Evolutionary conservation across 2,329 filamentous ascomycete genomes (phyloP).

Genomic region (Fusarium hainanense): DNA sequence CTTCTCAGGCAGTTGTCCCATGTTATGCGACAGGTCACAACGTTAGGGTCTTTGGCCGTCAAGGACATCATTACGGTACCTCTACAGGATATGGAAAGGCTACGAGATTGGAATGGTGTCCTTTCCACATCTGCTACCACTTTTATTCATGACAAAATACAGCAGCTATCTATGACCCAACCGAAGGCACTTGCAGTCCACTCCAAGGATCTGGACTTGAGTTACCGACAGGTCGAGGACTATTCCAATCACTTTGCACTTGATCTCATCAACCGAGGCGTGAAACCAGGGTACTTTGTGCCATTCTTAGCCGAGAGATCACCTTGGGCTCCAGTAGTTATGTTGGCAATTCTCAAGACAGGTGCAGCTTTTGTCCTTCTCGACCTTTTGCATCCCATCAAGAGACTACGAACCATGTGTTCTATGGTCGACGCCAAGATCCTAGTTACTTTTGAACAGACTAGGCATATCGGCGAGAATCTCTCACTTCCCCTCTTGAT

Average conservation of each 20-base stretch:
- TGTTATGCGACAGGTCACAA: neutral
- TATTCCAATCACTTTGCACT: neutral
- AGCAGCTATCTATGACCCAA: neutral
- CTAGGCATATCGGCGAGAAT: neutral
- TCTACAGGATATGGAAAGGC: neutral
- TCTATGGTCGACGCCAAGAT: neutral
- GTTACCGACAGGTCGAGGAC: neutral
- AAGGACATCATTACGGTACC: neutral
- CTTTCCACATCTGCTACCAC: neutral
- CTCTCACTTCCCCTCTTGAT: neutral
- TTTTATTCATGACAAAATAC: neutral
- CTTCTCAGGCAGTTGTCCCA: neutral
- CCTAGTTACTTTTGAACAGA: neutral
- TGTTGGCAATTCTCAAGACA: neutral
- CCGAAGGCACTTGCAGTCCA: neutral
- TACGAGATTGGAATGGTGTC: neutral
- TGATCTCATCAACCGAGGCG: neutral
- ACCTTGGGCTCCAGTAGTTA: constrained; percentile 1
- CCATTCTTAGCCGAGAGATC: neutral
- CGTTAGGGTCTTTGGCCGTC: neutral
- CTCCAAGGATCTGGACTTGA: neutral
- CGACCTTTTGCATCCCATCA: neutral
- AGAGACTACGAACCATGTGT: neutral
- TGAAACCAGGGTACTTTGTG: neutral
- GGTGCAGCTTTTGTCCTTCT: constrained; percentile 3